A percentile compares a stretch with the other conserved stretches of the same genome.
phyloP scores from a whole-genome alignment of 345 rosid genomes.

The Aquilaria sinensis region DNA sequence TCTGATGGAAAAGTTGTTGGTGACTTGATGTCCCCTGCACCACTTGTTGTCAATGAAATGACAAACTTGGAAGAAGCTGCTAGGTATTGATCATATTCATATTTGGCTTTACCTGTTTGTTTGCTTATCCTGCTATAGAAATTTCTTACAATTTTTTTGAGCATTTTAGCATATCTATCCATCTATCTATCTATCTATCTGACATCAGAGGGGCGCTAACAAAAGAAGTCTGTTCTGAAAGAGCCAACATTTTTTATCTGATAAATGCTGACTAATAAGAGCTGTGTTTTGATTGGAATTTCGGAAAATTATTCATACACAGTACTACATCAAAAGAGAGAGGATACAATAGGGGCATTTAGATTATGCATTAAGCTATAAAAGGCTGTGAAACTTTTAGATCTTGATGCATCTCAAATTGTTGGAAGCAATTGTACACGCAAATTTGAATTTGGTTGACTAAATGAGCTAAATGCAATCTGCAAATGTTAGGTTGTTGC shows the following conservation, averaged over 20 bases:
- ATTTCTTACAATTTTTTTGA: background rate
- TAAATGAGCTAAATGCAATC: background rate
- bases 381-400: background rate
- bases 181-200: no score
- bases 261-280: no score
- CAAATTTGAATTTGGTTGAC: background rate
- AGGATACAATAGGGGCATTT: no score
- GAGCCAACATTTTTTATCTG: no score
- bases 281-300: no score
- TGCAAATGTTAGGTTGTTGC: constrained; percentile 55
- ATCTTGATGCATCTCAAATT: background rate
- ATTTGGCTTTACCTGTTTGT: background rate
- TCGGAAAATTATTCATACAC: no score
- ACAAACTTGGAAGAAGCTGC: constrained; percentile 90
- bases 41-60: constrained; percentile 66
- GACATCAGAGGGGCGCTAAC: no score
- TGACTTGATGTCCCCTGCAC: constrained; percentile 91
- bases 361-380: no score
- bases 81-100: constrained; percentile 33
- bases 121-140: background rate
- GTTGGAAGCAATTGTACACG: background rate
- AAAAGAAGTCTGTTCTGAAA: no score
- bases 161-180: no score
- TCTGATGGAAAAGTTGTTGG: constrained; percentile 83
- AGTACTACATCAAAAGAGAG: no score